These are phyloP conservation scores for barley (Hordeum vulgare) DNA, from an alignment of 176 grass and related monocot species.

Conservation along the genomic window DNA sequence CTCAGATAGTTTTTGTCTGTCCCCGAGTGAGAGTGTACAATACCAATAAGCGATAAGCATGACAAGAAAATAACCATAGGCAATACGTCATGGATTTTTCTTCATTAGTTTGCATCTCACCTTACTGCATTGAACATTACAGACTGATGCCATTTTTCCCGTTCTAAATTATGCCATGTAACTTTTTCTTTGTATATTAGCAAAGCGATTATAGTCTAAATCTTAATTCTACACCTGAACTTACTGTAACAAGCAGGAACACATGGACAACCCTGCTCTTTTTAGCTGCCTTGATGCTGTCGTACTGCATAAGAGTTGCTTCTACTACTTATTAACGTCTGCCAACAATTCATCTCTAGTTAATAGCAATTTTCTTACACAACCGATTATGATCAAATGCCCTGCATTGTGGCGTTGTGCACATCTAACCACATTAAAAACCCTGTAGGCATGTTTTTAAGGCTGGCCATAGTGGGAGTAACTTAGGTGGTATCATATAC, in stretches of 20 bases:
- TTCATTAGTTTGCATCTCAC: neutral
- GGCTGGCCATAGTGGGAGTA: no score
- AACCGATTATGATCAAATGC: neutral
- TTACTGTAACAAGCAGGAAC: neutral
- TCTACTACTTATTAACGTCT: neutral
- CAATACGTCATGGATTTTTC: neutral
- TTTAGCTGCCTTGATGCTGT: neutral
- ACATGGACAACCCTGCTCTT: neutral
- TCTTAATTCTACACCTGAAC: neutral
- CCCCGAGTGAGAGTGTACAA: neutral
- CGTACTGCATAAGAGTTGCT: neutral
- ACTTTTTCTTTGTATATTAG: neutral
- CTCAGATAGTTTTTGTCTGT: neutral
- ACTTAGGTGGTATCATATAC: no score
- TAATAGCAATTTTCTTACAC: neutral
- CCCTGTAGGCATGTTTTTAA: neutral
- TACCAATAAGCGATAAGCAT: neutral
- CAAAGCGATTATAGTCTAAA: neutral
- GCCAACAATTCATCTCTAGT: neutral
- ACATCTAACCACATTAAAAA: neutral
- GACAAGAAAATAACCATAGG: neutral
- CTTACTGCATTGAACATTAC: neutral
- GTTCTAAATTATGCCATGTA: neutral
- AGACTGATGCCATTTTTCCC: neutral
- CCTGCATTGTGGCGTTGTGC: neutral